A percentile compares a stretch with the other conserved stretches of the same genome.
These are phyloP conservation scores for Penicillium sclerotiorum DNA, from an alignment of 2,329 filamentous ascomycete species.

Conservation along the genomic window DNA sequence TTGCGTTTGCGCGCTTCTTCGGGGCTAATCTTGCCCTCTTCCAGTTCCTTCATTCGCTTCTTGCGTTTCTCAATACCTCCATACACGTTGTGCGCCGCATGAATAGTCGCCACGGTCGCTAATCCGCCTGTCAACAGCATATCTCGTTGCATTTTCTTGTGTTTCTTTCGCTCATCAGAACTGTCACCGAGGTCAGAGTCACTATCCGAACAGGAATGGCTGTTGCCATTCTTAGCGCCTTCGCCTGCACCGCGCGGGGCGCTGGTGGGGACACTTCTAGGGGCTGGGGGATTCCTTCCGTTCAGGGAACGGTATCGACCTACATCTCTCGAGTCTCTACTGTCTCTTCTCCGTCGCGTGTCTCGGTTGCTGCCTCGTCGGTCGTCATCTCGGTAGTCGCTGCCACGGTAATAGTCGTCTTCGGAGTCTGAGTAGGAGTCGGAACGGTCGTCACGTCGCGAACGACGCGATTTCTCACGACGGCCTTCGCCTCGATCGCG, in stretches of 20 bases:
- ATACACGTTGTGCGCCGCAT: constrained; percentile 68
- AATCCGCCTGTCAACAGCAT: constrained; percentile 67
- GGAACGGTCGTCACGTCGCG: constrained; percentile 39
- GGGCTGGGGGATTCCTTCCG: constrained; percentile 25
- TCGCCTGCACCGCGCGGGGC: constrained; percentile 22
- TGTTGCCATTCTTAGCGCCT: constrained; percentile 9
- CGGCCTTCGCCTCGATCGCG: constrained; percentile 27
- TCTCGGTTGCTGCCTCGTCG: constrained; percentile 36
- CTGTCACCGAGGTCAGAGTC: constrained; percentile 59
- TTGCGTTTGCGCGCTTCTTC: constrained; percentile 66
- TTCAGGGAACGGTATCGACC: constrained; percentile 39
- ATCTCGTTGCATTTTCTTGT: constrained; percentile 68
- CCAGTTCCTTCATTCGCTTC: constrained; percentile 61
- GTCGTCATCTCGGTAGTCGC: constrained; percentile 30
- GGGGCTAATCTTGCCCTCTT: constrained; percentile 63
- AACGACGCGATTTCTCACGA: constrained; percentile 34
- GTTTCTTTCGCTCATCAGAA: constrained; percentile 63
- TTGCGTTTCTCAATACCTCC: constrained; percentile 66
- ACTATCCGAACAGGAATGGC: constrained; percentile 34
- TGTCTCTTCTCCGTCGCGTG: constrained; percentile 34
- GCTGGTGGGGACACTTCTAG: constrained; percentile 21
- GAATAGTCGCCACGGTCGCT: constrained; percentile 69
- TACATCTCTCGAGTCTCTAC: constrained; percentile 48
- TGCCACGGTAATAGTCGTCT: constrained; percentile 36
- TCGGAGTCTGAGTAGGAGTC: constrained; percentile 35